These are phyloP conservation scores for Tremella mesenterica DNA, from an alignment of 768 basidiomycete genomes.

Conservation along the genomic window DNA sequence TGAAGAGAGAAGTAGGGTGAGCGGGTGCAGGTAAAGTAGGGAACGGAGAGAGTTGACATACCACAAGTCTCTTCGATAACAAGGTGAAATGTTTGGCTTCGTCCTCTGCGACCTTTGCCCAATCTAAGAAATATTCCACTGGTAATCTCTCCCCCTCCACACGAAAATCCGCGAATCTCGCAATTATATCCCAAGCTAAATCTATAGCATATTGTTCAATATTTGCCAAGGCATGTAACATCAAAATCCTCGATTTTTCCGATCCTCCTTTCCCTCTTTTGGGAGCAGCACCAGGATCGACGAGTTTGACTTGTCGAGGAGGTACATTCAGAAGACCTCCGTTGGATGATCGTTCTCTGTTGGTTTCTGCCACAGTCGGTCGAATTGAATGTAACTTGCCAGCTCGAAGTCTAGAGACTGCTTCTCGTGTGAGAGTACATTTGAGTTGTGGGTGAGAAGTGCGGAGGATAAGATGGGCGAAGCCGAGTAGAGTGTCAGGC, in stretches of 20 bases:
- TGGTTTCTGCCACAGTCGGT: slow-evolving; percentile 45
- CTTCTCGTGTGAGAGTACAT: slow-evolving; percentile 55
- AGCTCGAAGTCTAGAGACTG: slow-evolving; percentile 60
- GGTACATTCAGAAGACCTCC: slow-evolving; percentile 49
- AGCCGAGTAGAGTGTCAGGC: slow-evolving; percentile 65
- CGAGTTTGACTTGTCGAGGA: slow-evolving; percentile 53
- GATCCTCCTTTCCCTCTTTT: slow-evolving; percentile 48
- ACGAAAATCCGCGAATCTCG: slow-evolving; percentile 55
- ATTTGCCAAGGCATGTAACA: slow-evolving; percentile 71
- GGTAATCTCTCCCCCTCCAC: slow-evolving; percentile 52
- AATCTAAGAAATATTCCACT: slow-evolving; percentile 69
- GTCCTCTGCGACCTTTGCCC: slow-evolving; percentile 73
- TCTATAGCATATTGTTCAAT: slow-evolving; percentile 88
- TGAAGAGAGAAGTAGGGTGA: no score
- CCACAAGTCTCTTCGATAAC: slow-evolving; percentile 55
- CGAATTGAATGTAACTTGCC: slow-evolving; percentile 63
- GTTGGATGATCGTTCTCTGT: slow-evolving; percentile 18
- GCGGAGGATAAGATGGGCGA: slow-evolving; percentile 69
- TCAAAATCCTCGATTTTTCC: slow-evolving; percentile 57
- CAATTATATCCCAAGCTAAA: slow-evolving; percentile 80
- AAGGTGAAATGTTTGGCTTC: slow-evolving; percentile 69
- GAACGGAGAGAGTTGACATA: no score
- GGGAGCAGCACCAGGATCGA: slow-evolving; percentile 56
- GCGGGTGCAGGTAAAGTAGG: no score
- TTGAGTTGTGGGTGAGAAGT: slow-evolving; percentile 63